A percentile compares a stretch with the other conserved stretches of the same genome.
Conservation (phyloP, 2,329 filamentous ascomycete species). For the Tympanopsis confertula region DNA sequence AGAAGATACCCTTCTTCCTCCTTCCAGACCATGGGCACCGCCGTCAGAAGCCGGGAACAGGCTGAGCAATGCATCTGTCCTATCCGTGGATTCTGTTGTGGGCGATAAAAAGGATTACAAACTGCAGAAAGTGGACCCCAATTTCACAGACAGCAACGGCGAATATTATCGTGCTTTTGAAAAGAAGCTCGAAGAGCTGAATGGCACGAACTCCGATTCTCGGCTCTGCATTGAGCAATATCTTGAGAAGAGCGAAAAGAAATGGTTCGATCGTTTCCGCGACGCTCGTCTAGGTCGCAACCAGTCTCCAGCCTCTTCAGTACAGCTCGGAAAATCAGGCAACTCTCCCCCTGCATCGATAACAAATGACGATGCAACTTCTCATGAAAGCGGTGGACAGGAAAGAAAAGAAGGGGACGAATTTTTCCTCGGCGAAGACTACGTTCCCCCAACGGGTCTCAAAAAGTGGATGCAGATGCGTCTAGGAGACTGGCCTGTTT, state of each 20-base stretch:
- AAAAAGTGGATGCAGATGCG: slow-evolving; percentile 41
- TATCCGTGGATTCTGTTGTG: slow-evolving; percentile 44
- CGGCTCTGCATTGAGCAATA: slow-evolving; percentile 55
- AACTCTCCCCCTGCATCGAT: slow-evolving; percentile 24
- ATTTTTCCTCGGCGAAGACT: slow-evolving; percentile 42
- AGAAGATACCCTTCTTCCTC: not conserved
- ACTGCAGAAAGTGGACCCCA: slow-evolving; percentile 55
- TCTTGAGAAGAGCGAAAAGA: slow-evolving; percentile 52
- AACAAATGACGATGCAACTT: slow-evolving; percentile 20
- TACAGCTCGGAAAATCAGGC: slow-evolving; percentile 16
- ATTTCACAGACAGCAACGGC: slow-evolving; percentile 54
- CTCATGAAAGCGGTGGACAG: slow-evolving; percentile 8
- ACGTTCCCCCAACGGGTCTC: slow-evolving; percentile 41
- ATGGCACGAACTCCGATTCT: slow-evolving; percentile 41
- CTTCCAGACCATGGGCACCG: slow-evolving; percentile 4
- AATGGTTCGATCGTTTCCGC: slow-evolving; percentile 50
- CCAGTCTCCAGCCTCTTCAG: slow-evolving; percentile 22
- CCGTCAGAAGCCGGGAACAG: slow-evolving; percentile 6
- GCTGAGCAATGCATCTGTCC: slow-evolving; percentile 27
- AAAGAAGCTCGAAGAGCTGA: slow-evolving; percentile 38
- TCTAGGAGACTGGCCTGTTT: slow-evolving; percentile 52
- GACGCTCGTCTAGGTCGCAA: slow-evolving; percentile 43
- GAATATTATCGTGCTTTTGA: slow-evolving; percentile 48
- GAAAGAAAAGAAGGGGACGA: slow-evolving; percentile 31
- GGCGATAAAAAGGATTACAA: slow-evolving; percentile 50